phyloP scores from a whole-genome alignment of 139 green algal species.

The Haematococcus lacustris region DNA sequence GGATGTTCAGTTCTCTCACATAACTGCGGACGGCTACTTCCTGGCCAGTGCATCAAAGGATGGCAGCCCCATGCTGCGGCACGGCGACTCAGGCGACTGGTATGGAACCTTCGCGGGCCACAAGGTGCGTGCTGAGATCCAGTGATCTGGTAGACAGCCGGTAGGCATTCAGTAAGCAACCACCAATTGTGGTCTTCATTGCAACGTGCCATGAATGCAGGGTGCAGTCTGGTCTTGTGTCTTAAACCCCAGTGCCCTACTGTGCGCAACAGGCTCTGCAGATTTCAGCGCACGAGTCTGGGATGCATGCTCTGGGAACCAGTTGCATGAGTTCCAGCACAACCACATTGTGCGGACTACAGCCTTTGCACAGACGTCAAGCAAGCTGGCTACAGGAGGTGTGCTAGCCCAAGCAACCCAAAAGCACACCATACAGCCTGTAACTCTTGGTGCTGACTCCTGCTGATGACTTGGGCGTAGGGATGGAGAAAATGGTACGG shows the following conservation, averaged over 20 bases:
- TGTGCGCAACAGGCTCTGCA: conserved; percentile 84
- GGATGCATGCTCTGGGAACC: conserved; percentile 88
- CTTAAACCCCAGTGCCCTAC: conserved; percentile 77
- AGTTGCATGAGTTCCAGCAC: conserved; percentile 82
- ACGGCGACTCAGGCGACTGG: conserved; percentile 94
- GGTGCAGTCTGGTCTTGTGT: conserved; percentile 92
- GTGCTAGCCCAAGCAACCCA: neutral
- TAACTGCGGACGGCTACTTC: conserved; percentile 94
- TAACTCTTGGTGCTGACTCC: neutral
- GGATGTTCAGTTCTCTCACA: conserved; percentile 74
- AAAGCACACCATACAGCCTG: neutral
- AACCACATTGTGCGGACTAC: conserved; percentile 90
- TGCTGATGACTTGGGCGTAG: conserved; percentile 20
- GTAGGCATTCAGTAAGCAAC: neutral
- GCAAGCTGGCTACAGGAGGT: conserved; percentile 65
- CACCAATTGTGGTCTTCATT: neutral
- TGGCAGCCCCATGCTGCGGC: conserved; percentile 93
- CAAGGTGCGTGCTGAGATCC: conserved; percentile 53
- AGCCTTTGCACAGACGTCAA: conserved; percentile 55
- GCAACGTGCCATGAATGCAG: conserved; percentile 17
- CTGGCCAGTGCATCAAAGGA: conserved; percentile 93
- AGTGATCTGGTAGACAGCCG: neutral
- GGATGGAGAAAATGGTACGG: conserved; percentile 85
- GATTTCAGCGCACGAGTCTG: conserved; percentile 93
- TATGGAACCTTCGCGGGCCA: conserved; percentile 97